These are phyloP conservation scores for Apiotrichum sp. DNA, from an alignment of 1,284 basidiomycete species.

Conservation along the genomic window DNA sequence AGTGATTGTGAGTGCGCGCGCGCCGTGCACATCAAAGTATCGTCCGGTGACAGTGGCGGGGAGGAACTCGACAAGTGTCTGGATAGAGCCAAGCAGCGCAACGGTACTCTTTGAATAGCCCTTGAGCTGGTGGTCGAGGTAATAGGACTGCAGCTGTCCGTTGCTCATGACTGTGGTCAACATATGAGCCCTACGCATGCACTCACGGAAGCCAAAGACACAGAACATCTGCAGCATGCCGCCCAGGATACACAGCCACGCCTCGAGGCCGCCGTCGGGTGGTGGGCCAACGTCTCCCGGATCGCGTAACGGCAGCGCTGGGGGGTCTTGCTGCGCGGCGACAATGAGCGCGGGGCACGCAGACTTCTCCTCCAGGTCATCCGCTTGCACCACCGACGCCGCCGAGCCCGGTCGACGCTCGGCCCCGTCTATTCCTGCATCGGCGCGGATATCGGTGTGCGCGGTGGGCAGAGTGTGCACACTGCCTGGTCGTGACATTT, in stretches of 20 bases:
- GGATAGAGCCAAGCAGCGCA: constrained; percentile 24
- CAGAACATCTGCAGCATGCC: constrained; percentile 37
- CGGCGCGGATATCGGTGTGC: too few relatives aligned
- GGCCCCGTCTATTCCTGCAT: too few relatives aligned
- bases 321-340: too few relatives aligned
- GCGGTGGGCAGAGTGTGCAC: too few relatives aligned
- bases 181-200: too few relatives aligned
- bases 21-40: constrained; percentile 40
- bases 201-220: constrained; percentile 41
- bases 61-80: constrained; percentile 30
- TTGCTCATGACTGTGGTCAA: constrained; percentile 29
- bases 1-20: constrained; percentile 21
- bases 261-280: constrained; percentile 14
- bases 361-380: too few relatives aligned
- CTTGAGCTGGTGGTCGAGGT: constrained; percentile 35
- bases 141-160: constrained; percentile 39
- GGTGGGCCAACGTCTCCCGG: constrained; percentile 7
- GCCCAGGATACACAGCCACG: constrained; percentile 21
- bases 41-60: constrained; percentile 34
- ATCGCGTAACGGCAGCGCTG: too few relatives aligned
- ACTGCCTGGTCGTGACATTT: too few relatives aligned
- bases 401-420: too few relatives aligned
- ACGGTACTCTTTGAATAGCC: constrained; percentile 21
- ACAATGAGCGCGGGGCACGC: too few relatives aligned
- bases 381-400: too few relatives aligned